phyloP scores from a whole-genome alignment of 164 flowering plant genomes.

The Chimonanthus praecox region DNA sequence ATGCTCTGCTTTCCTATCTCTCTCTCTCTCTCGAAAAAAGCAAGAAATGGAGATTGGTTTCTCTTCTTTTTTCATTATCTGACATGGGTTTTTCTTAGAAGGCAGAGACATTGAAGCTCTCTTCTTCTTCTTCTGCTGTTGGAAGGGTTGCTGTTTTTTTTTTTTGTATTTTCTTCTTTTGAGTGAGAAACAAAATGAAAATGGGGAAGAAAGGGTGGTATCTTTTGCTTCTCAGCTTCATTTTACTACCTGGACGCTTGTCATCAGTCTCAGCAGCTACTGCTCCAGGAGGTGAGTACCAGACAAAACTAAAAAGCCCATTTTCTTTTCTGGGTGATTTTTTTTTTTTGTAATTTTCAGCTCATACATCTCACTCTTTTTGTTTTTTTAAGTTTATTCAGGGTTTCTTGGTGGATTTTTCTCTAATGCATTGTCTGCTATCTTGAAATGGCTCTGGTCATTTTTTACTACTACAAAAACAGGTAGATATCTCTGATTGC shows the following conservation, averaged over 20 bases:
- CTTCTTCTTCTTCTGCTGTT: background rate
- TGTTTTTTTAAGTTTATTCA: conserved; percentile 24
- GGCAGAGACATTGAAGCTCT: conserved; percentile 21
- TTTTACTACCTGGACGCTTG: conserved; percentile 38
- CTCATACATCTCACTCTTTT: background rate
- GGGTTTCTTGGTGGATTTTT: conserved; percentile 71
- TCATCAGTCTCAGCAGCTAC: conserved; percentile 45
- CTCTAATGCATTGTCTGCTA: conserved; percentile 55
- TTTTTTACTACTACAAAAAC: conserved; percentile 65
- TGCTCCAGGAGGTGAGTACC: conserved; percentile 67
- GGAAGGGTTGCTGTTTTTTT: background rate
- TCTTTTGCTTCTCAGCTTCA: conserved; percentile 31
- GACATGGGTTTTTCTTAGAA: background rate
- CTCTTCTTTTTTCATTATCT: conserved; percentile 17
- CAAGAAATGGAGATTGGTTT: conserved; percentile 15
- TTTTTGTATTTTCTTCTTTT: background rate
- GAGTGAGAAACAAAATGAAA: background rate
- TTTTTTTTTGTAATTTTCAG: background rate
- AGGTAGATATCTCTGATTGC: conserved; percentile 27
- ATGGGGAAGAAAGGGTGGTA: conserved; percentile 36
- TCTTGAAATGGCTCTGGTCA: conserved; percentile 78
- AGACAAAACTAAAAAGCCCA: background rate
- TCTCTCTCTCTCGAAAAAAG: background rate
- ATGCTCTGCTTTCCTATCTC: background rate
- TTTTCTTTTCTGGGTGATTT: conserved; percentile 1